Evolutionary conservation across 1,284 basidiomycete genomes (phyloP), one percentile per base, ranked within the genome.

Genomic region (Chiua sp.): DNA sequence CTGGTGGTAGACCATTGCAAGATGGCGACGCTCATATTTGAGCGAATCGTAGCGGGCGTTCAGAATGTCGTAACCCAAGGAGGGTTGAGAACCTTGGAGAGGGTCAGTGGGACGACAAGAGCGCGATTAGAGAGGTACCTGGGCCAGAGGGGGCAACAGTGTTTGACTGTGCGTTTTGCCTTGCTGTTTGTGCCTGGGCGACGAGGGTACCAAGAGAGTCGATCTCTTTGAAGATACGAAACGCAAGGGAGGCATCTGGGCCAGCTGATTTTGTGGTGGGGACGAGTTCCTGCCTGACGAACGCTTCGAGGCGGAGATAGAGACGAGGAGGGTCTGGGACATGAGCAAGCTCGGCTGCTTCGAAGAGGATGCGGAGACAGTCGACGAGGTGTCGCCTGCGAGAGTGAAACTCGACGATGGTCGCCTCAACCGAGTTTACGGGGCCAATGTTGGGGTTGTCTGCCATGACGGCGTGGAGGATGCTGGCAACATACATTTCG

Each of bases 401-500:
- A 59, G 81, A 77, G 68, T 94, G 90, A 63, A 86, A 91, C 63
- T 85, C 83, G 47, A 86, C 77, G 20, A 94, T 74, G 30, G 88
- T 81, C 2, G 81, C 76, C 70, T 94, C 90, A 37, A 92, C 78
- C 53, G 79, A 83, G 55, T 78, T 78, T 6, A 85, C 79, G 10
- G 83, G 76, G 15, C 76, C 77, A 16, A 88, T 75, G 63, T 91
- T 91, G 2, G 89, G 88, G 67, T 88, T 87, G 61, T 82, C 77
- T 4, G 81, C 68, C 75, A 87, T 86, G 49, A 90, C 80, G 32
- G 81, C 76, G 59, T 90, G 84, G 44, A 94, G 79, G n/a, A 94
- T 79, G 18, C 80, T 80, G 2, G 92, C 88, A 54, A 87, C 76
- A 71, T 91, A 87, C 65, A 87, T 85, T 76, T 95, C 92, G 7